A percentile compares a stretch with the other conserved stretches of the same genome.
phyloP scores from a whole-genome alignment of 1,284 basidiomycete genomes.

The Boletus smithii region DNA sequence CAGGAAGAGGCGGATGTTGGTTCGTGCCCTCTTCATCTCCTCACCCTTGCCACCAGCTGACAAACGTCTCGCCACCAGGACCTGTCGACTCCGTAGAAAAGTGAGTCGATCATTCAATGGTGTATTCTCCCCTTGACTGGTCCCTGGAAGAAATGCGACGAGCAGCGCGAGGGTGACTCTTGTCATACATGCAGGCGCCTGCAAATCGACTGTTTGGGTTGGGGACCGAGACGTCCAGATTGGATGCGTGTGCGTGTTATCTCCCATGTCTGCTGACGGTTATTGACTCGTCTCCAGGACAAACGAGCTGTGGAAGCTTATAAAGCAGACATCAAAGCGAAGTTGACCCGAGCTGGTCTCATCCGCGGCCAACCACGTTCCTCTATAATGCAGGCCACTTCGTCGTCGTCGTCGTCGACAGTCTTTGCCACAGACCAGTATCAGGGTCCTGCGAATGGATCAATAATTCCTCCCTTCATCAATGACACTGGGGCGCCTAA shows the following conservation, averaged over 20 bases:
- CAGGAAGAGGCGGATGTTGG: constrained; percentile 74
- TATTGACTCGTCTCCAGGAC: constrained; percentile 47
- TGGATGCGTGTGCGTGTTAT: constrained; percentile 71
- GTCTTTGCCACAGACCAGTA: constrained; percentile 35
- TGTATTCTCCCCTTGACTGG: constrained; percentile 6
- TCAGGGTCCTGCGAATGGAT: constrained; percentile 22
- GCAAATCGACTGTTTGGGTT: constrained; percentile 73
- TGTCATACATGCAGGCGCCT: constrained; percentile 76
- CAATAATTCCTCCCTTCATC: constrained; percentile 19
- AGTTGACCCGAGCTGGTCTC: constrained; percentile 68
- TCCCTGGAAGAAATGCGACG: constrained; percentile 70
- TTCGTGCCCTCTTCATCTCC: constrained; percentile 36
- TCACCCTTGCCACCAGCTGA: constrained; percentile 10
- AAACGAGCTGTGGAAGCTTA: constrained; percentile 77
- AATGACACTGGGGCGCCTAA: constrained; percentile 20
- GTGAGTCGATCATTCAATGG: constrained; percentile 36
- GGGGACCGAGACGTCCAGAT: constrained; percentile 74
- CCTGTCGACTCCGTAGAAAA: constrained; percentile 75
- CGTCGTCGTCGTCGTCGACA: constrained; percentile 30
- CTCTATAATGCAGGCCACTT: constrained; percentile 41
- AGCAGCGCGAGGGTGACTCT: constrained; percentile 70
- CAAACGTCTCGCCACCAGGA: constrained; percentile 45
- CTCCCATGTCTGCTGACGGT: constrained; percentile 7
- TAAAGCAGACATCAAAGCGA: constrained; percentile 79
- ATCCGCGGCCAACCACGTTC: constrained; percentile 75